Evolutionary conservation across 345 rosid species (phyloP).

Genomic region (Theobroma cacao): DNA sequence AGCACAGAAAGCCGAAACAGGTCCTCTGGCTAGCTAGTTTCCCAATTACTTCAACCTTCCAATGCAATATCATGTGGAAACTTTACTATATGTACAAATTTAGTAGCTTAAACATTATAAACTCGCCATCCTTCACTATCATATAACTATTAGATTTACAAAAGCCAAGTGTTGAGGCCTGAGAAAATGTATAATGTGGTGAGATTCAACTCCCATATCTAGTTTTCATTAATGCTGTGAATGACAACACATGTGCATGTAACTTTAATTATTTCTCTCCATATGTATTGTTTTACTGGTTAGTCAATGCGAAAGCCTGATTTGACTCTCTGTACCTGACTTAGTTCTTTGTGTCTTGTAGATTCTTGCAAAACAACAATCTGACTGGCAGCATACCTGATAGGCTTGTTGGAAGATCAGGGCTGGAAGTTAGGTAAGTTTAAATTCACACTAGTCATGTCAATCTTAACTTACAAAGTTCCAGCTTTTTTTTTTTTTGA

Average conservation of each 20-base stretch:
- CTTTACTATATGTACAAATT: background rate
- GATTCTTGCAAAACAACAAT: constrained; percentile 87
- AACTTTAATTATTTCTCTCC: background rate
- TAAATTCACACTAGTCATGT: constrained; percentile 4
- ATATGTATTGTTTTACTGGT: background rate
- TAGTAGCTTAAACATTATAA: background rate
- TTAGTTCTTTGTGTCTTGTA: constrained; percentile 27
- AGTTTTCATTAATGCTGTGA: background rate
- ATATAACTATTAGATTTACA: background rate
- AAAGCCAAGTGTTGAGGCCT: background rate
- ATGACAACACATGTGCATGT: background rate
- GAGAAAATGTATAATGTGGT: background rate
- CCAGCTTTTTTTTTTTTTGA: background rate
- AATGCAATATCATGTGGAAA: background rate
- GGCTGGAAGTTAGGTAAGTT: constrained; percentile 56
- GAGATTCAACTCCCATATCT: background rate
- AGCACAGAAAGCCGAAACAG: too few species aligned
- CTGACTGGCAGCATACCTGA: constrained; percentile 67
- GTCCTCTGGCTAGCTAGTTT: background rate
- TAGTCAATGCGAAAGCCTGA: background rate
- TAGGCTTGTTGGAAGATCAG: constrained; percentile 48
- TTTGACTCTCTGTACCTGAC: constrained; percentile 19
- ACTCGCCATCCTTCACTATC: background rate
- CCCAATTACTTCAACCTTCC: background rate
- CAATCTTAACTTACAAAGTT: background rate